Evolutionary conservation across 495 filamentous ascomycete species (phyloP), one percentile per base, ranked within the genome.

Genomic region (Hypoxylon intermedium): DNA sequence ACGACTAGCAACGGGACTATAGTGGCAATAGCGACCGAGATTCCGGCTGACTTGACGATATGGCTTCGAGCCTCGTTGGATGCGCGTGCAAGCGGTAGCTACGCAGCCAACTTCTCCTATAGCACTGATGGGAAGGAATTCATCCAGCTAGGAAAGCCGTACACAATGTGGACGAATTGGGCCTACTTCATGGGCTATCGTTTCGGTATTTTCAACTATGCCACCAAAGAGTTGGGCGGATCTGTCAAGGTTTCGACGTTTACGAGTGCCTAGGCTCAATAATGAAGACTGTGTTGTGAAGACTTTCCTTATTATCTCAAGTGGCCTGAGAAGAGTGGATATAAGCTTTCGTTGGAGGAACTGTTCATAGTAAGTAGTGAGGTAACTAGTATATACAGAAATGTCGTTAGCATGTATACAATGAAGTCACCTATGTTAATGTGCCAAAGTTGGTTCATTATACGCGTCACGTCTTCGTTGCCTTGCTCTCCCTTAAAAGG

Each of bases 141-240:
- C 53, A 71, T 56, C 0, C 58, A 60, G 6, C 36, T 87, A 1
- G 84, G 84, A 0, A 46, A 51, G 0, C 53, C 55, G 0, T 80
- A 74, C 24, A 49, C 63, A 5, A 60, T 85, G 72, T 76, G 61
- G 34, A 83, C 73, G 19, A 66, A 68, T 11, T 85, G 76, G 76
- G 51, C 70, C 7, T 82, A 77, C 67, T 87, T 85, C 48, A 74
- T 77, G 37, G 84, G 82, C 0, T 85, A 85, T 68, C 75, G 82
- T 7, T 87, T 73, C 64, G 83, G 71, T 0, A 76, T 85, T 9
- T 86, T 87, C 58, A 85, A 85, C 60, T 82, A 73, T 68, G 84
- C 82, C 0, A 87, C 83, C 0, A 73, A 76, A 45, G 69, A 53
- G 5, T 59, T 83, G 3, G 83, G 83, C 0, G 84, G 83, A 0